phyloP scores from a whole-genome alignment of 116 monocot genomes.

The Cymodocea nodosa region DNA sequence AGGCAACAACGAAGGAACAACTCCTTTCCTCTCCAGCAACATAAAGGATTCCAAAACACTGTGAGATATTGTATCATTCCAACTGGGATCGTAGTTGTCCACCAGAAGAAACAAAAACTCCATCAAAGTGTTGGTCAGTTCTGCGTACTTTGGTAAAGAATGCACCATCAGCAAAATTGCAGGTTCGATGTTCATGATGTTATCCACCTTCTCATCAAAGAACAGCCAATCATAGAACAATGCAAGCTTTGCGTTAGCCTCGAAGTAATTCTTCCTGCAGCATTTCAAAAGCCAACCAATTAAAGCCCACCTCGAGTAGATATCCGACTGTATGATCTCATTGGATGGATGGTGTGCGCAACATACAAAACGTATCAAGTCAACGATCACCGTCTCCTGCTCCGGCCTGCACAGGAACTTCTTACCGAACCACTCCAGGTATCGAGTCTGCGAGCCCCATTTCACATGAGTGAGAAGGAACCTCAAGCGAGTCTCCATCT shows the following conservation, averaged over 20 bases:
- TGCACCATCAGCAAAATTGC: conserved; percentile 78
- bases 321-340: conserved; percentile 36
- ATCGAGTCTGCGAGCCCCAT: conserved; percentile 58
- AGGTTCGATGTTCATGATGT: conserved; percentile 79
- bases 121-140: conserved; percentile 48
- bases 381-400: conserved; percentile 39
- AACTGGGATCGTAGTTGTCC: conserved; percentile 59
- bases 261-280: conserved; percentile 44
- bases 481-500: conserved; percentile 64
- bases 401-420: conserved; percentile 45
- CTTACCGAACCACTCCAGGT: conserved; percentile 72
- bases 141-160: conserved; percentile 53
- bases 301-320: conserved; percentile 68
- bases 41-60: conserved; percentile 31
- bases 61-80: conserved; percentile 39
- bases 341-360: conserved; percentile 49
- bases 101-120: conserved; percentile 84
- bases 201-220: conserved; percentile 44
- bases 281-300: conserved; percentile 81
- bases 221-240: conserved; percentile 96
- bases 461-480: conserved; percentile 72
- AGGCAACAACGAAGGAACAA: conserved; percentile 51
- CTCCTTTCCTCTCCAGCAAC: conserved; percentile 39
- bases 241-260: conserved; percentile 71
- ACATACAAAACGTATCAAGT: conserved; percentile 73